phyloP scores from a whole-genome alignment of 805 yeast species.

The Yarrowia sp. region DNA sequence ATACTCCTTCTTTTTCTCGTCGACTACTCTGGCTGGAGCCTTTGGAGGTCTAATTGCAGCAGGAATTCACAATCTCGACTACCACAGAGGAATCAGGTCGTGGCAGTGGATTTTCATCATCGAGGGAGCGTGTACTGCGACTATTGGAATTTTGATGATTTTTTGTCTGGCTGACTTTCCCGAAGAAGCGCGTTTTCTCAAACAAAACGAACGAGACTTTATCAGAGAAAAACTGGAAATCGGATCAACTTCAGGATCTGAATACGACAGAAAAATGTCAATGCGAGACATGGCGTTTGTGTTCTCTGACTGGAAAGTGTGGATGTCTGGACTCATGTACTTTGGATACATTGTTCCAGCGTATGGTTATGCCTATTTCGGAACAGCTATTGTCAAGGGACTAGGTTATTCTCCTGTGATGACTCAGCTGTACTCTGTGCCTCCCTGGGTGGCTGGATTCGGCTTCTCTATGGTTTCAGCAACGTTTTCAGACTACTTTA shows the following conservation, averaged over 20 bases:
- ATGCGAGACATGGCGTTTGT: slow-evolving; percentile 45
- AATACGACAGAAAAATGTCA: slow-evolving; percentile 48
- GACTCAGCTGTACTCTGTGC: slow-evolving; percentile 78
- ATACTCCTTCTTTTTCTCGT: slow-evolving; percentile 64
- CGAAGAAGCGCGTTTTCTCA: slow-evolving; percentile 57
- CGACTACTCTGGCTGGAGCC: slow-evolving; percentile 71
- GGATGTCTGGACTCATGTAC: slow-evolving; percentile 57
- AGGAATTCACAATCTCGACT: slow-evolving; percentile 52
- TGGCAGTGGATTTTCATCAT: slow-evolving; percentile 57
- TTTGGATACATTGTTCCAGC: slow-evolving; percentile 68
- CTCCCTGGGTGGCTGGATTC: slow-evolving; percentile 79
- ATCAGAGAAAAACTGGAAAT: slow-evolving; percentile 57
- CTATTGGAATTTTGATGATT: slow-evolving; percentile 37
- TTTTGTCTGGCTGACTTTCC: slow-evolving; percentile 69
- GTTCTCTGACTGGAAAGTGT: slow-evolving; percentile 58
- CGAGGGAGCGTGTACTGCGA: slow-evolving; percentile 45
- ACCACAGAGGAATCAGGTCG: slow-evolving; percentile 43
- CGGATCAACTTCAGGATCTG: slow-evolving; percentile 49
- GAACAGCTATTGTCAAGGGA: slow-evolving; percentile 59
- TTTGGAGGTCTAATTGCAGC: slow-evolving; percentile 71
- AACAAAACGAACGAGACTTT: slow-evolving; percentile 50
- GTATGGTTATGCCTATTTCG: slow-evolving; percentile 73
- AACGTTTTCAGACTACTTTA: slow-evolving; percentile 52
- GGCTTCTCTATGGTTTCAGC: slow-evolving; percentile 62
- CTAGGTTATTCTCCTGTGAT: slow-evolving; percentile 65